phyloP scores from a whole-genome alignment of 257 asterid genomes.

The Prunella vulgaris region DNA sequence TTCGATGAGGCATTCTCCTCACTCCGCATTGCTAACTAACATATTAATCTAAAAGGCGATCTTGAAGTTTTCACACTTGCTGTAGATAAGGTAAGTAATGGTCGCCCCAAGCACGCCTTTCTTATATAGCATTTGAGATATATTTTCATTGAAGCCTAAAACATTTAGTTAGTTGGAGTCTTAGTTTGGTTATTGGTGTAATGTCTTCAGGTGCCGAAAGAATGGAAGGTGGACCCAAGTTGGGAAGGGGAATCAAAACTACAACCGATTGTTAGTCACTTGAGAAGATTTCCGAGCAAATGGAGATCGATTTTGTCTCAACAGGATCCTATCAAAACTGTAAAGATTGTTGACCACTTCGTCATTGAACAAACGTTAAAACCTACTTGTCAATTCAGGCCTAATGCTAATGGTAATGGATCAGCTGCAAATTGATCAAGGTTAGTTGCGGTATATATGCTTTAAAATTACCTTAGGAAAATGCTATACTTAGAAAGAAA shows the following conservation, averaged over 20 bases:
- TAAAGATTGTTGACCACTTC: slow-evolving; percentile 74
- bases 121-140: background rate
- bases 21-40: slow-evolving; percentile 92
- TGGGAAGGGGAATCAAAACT: slow-evolving; percentile 76
- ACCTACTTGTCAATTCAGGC: slow-evolving; percentile 24
- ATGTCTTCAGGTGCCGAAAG: slow-evolving; percentile 72
- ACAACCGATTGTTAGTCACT: slow-evolving; percentile 50
- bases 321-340: slow-evolving; percentile 75
- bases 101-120: background rate
- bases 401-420: slow-evolving; percentile 29
- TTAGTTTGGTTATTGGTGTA: background rate
- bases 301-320: slow-evolving; percentile 65
- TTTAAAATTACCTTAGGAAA: slow-evolving; percentile 1
- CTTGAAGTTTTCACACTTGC: slow-evolving; percentile 96
- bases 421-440: slow-evolving; percentile 46
- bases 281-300: slow-evolving; percentile 77
- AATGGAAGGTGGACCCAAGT: slow-evolving; percentile 89
- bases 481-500: background rate
- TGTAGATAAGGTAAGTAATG: slow-evolving; percentile 74
- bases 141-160: too few species aligned
- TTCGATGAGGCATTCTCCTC: slow-evolving; percentile 99
- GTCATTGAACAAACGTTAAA: slow-evolving; percentile 47
- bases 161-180: too few species aligned
- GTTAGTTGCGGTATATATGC: slow-evolving; percentile 19
- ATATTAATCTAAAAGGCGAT: slow-evolving; percentile 61